Conservation (phyloP, 768 basidiomycete genomes). For the Cyclocybe aegerita region DNA sequence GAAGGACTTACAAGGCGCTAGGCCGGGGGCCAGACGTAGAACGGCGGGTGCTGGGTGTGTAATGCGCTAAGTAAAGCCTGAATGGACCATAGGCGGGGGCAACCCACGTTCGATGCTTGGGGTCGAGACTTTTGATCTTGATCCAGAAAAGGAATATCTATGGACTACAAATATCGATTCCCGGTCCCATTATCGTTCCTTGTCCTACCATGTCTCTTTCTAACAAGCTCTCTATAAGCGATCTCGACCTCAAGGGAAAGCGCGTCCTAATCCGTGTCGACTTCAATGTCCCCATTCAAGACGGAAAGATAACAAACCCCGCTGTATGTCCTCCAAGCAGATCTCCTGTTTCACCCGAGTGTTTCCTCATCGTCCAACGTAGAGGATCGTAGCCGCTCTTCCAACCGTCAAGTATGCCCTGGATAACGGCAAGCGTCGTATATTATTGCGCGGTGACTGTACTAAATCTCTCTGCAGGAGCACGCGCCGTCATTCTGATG, state of each 20-base stretch:
- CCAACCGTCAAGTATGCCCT: conserved; percentile 95
- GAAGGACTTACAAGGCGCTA: too few species aligned
- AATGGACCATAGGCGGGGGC: neutral
- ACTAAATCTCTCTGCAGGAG: conserved; percentile 46
- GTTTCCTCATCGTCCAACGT: conserved; percentile 15
- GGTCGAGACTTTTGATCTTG: conserved; percentile 4
- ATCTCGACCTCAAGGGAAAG: conserved; percentile 83
- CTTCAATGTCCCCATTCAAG: conserved; percentile 93
- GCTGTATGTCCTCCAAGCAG: conserved; percentile 59
- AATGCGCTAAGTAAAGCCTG: neutral
- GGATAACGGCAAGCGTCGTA: conserved; percentile 58
- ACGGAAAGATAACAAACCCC: conserved; percentile 93
- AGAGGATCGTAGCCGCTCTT: conserved; percentile 97
- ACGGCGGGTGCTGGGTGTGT: neutral
- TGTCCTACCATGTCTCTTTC: conserved; percentile 80
- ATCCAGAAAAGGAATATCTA: conserved; percentile 18
- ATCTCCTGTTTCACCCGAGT: conserved; percentile 9
- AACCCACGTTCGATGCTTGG: neutral
- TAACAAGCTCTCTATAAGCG: conserved; percentile 91
- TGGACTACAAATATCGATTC: conserved; percentile 22
- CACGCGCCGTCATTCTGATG: conserved; percentile 87
- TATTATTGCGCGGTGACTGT: conserved; percentile 7
- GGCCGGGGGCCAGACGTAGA: too few species aligned
- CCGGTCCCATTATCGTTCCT: conserved; percentile 14
- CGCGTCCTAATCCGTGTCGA: conserved; percentile 94